These are phyloP conservation scores for Carallia brachiata DNA, from an alignment of 345 rosid species.

Conservation along the genomic window DNA sequence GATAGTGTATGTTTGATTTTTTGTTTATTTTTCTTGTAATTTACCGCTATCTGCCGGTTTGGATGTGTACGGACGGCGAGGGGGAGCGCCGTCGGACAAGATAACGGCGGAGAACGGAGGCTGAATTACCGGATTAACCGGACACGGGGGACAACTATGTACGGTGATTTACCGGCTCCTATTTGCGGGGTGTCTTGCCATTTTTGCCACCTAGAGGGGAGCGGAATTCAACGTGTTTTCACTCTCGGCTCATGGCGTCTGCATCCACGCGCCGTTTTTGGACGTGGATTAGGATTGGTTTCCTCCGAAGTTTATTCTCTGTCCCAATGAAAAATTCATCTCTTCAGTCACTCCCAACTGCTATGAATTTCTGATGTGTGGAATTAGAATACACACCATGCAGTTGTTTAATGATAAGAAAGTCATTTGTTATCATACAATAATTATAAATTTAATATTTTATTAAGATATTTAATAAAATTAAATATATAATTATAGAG, in stretches of 20 bases:
- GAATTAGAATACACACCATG: too few species aligned
- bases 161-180: conserved; percentile 32
- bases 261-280: neutral
- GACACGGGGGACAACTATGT: conserved; percentile 15
- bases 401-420: too few species aligned
- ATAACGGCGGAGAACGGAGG: conserved; percentile 23
- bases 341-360: too few species aligned
- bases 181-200: conserved; percentile 20
- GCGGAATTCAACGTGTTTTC: neutral
- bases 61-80: conserved; percentile 8
- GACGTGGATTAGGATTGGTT: too few species aligned
- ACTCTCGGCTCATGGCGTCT: neutral
- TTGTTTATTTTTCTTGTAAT: neutral
- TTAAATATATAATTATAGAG: too few species aligned
- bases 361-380: too few species aligned
- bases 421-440: too few species aligned
- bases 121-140: conserved; percentile 25
- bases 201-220: conserved; percentile 7
- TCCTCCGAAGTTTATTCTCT: neutral
- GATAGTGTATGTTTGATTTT: neutral
- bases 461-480: too few species aligned
- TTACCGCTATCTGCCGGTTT: conserved; percentile 25
- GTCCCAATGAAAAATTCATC: too few species aligned
- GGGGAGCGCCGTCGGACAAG: neutral
- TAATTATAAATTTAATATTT: too few species aligned